These are phyloP conservation scores for Myriosclerotinia scirpicola DNA, from an alignment of 2,329 filamentous ascomycete genomes.

Conservation along the genomic window DNA sequence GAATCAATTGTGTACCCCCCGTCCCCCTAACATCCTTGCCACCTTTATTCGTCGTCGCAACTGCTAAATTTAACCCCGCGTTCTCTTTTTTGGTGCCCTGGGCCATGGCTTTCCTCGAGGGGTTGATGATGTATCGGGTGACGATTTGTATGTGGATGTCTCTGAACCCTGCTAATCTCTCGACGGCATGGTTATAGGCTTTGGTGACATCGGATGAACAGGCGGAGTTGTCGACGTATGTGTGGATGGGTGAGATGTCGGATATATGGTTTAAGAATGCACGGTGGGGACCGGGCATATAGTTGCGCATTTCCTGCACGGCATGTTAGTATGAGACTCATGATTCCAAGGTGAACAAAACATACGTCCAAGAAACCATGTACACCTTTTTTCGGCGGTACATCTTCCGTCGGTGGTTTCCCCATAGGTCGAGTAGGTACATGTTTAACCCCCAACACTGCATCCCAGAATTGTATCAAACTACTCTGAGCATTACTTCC, in stretches of 20 bases:
- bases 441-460: slow-evolving; percentile 82
- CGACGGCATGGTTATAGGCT: slow-evolving; percentile 72
- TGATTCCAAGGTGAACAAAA: neutral
- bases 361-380: slow-evolving; percentile 33
- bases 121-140: slow-evolving; percentile 84
- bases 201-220: slow-evolving; percentile 48
- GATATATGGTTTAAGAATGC: slow-evolving; percentile 73
- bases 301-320: slow-evolving; percentile 68
- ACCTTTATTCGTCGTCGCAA: slow-evolving; percentile 34
- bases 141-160: slow-evolving; percentile 90
- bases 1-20: slow-evolving; percentile 81
- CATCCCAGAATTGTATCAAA: slow-evolving; percentile 89
- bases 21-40: slow-evolving; percentile 65
- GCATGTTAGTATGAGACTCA: neutral
- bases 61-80: slow-evolving; percentile 44
- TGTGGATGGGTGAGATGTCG: slow-evolving; percentile 70
- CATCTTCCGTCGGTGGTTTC: slow-evolving; percentile 37
- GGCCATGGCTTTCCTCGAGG: slow-evolving; percentile 52
- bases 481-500: slow-evolving; percentile 94
- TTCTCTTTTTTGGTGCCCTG: slow-evolving; percentile 43
- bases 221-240: slow-evolving; percentile 57
- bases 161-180: slow-evolving; percentile 72
- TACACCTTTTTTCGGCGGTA: slow-evolving; percentile 23
- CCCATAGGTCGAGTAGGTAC: slow-evolving; percentile 37
- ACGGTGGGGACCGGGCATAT: slow-evolving; percentile 86